These are phyloP conservation scores for Penicillium ochrochloron DNA, from an alignment of 495 filamentous ascomycete species.

Conservation along the genomic window DNA sequence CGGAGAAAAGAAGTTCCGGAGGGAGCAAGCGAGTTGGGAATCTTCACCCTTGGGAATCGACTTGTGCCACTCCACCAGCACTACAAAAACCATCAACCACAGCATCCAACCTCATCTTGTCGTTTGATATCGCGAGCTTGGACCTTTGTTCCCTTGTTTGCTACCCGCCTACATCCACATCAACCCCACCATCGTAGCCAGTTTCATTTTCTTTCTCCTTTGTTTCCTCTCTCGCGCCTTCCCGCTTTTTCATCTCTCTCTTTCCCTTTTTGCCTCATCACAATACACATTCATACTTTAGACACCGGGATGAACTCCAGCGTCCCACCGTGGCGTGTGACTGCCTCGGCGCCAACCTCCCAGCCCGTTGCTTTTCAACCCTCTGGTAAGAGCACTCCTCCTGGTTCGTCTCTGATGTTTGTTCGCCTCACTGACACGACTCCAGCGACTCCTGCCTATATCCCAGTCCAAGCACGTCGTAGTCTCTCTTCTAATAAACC, in stretches of 20 bases:
- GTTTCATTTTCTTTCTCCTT: slow-evolving; percentile 22
- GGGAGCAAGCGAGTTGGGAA: slow-evolving; percentile 25
- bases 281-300: slow-evolving; percentile 17
- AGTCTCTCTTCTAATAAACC: slow-evolving; percentile 39
- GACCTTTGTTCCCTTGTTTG: not conserved
- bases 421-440: slow-evolving; percentile 6
- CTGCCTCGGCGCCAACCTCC: slow-evolving; percentile 40
- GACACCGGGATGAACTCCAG: slow-evolving; percentile 45
- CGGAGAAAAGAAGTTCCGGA: slow-evolving; percentile 22
- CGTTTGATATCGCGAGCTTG: not conserved
- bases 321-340: slow-evolving; percentile 48
- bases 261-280: slow-evolving; percentile 20
- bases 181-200: slow-evolving; percentile 25
- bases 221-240: slow-evolving; percentile 22
- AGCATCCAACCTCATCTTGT: not conserved
- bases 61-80: slow-evolving; percentile 7
- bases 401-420: not conserved
- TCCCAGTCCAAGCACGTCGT: slow-evolving; percentile 56
- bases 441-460: slow-evolving; percentile 52
- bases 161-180: slow-evolving; percentile 2
- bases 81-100: slow-evolving; percentile 6
- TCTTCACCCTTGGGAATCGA: not conserved
- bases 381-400: slow-evolving; percentile 37
- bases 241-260: slow-evolving; percentile 18
- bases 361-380: slow-evolving; percentile 30